A percentile compares a stretch with the other conserved stretches of the same genome.
These are phyloP conservation scores for Pichia norvegensis DNA, from an alignment of 1,139 yeast genomes.

Conservation along the genomic window DNA sequence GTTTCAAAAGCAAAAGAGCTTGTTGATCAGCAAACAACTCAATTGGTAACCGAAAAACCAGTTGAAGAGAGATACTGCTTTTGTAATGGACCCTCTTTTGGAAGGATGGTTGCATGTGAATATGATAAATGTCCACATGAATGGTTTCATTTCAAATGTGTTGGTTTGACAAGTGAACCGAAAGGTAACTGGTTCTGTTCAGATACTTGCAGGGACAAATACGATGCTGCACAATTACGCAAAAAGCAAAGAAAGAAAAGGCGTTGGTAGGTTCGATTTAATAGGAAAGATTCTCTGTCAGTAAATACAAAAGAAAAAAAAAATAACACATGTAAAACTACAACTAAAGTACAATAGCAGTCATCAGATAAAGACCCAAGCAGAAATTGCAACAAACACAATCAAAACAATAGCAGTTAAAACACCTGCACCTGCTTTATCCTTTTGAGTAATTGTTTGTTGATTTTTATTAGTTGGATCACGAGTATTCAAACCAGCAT, in stretches of 20 bases:
- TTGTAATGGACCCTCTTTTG: constrained; percentile 62
- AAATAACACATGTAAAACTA: constrained; percentile 9
- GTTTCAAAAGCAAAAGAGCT: not conserved
- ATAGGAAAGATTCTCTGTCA: not conserved
- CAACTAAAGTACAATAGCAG: constrained; percentile 7
- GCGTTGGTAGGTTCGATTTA: not conserved
- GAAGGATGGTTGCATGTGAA: constrained; percentile 78
- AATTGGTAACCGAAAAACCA: not conserved
- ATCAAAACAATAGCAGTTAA: constrained; percentile 70
- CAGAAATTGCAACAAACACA: constrained; percentile 53
- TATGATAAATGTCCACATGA: constrained; percentile 56
- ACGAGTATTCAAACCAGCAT: constrained; percentile 37
- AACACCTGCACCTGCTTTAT: constrained; percentile 84
- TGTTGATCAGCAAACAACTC: not conserved
- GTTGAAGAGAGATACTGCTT: constrained; percentile 40
- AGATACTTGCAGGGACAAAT: constrained; percentile 26
- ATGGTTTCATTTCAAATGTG: constrained; percentile 78
- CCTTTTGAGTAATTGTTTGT: constrained; percentile 50
- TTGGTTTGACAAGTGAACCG: constrained; percentile 60
- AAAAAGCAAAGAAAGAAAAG: constrained; percentile 10
- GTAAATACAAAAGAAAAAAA: not conserved
- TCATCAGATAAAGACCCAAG: constrained; percentile 57
- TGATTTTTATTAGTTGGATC: constrained; percentile 21
- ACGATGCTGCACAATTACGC: constrained; percentile 1
- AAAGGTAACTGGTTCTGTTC: constrained; percentile 69